Conservation (phyloP, 441 rosid species). For the Jatropha podagrica region DNA sequence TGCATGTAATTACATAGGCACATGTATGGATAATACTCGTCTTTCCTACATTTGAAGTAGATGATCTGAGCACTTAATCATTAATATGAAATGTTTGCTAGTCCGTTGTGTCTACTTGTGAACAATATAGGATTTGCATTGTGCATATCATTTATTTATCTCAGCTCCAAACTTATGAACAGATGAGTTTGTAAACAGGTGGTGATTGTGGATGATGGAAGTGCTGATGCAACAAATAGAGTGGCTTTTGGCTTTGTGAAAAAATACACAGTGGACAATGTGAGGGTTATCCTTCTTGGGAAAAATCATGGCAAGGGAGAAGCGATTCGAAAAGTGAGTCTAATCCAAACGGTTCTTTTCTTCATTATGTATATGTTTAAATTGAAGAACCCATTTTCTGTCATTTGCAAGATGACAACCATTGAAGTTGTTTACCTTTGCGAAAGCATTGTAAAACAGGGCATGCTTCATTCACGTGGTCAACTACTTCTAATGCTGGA, state of each 20-base stretch:
- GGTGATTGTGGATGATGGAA: conserved; percentile 94
- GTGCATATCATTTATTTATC: background rate
- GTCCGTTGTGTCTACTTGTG: background rate
- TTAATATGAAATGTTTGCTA: background rate
- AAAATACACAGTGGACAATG: conserved; percentile 66
- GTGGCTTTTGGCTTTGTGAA: conserved; percentile 74
- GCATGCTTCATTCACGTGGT: conserved; percentile 98
- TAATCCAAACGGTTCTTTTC: conserved; percentile 18
- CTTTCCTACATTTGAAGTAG: background rate
- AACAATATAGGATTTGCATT: conserved; percentile 2
- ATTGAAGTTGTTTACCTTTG: conserved; percentile 59
- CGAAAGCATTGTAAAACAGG: conserved; percentile 93
- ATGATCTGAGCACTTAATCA: background rate
- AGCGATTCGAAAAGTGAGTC: conserved; percentile 94
- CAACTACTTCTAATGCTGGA: conserved; percentile 93
- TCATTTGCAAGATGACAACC: conserved; percentile 25
- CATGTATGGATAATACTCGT: background rate
- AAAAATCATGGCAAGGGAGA: conserved; percentile 97
- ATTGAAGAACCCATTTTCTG: conserved; percentile 4
- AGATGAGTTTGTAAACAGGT: conserved; percentile 46
- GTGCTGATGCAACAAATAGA: conserved; percentile 77
- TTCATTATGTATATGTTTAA: conserved; percentile 8
- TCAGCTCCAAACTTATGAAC: conserved; percentile 2
- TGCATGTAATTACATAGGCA: background rate
- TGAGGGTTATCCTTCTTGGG: conserved; percentile 87